These are phyloP conservation scores for Ceratocystis albifundus DNA, from an alignment of 2,329 filamentous ascomycete species.

Conservation along the genomic window DNA sequence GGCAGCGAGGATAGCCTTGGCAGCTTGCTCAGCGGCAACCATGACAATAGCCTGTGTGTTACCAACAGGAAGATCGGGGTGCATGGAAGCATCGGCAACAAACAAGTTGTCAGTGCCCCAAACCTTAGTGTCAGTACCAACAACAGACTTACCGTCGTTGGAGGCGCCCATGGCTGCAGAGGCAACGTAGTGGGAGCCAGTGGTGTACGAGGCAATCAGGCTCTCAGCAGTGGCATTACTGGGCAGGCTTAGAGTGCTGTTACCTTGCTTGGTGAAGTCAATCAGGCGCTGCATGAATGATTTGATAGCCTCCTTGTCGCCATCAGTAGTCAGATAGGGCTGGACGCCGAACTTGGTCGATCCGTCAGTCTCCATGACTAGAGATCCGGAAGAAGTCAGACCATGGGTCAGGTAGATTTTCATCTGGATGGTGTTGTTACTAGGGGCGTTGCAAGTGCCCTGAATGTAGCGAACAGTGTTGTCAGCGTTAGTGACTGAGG, in stretches of 20 bases:
- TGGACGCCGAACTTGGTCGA: constrained; percentile 48
- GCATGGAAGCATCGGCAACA: constrained; percentile 56
- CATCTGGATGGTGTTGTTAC: constrained; percentile 45
- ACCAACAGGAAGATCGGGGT: constrained; percentile 55
- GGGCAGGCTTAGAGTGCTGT: constrained; percentile 34
- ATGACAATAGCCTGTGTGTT: constrained; percentile 58
- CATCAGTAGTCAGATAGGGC: constrained; percentile 48
- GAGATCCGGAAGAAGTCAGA: constrained; percentile 46
- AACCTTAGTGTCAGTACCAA: constrained; percentile 51
- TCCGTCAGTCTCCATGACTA: constrained; percentile 49
- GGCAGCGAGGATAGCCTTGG: constrained; percentile 28
- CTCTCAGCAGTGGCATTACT: constrained; percentile 38
- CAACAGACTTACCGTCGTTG: constrained; percentile 44
- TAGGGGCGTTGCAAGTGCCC: constrained; percentile 55
- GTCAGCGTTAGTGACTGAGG: constrained; percentile 37
- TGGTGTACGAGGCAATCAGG: constrained; percentile 48
- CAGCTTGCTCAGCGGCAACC: constrained; percentile 52
- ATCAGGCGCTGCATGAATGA: constrained; percentile 45
- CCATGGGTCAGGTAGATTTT: constrained; percentile 55
- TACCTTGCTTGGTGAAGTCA: constrained; percentile 43
- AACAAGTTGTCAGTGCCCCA: constrained; percentile 59
- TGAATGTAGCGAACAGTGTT: constrained; percentile 35
- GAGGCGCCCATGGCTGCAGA: constrained; percentile 15
- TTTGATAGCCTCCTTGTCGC: constrained; percentile 52
- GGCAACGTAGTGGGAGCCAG: constrained; percentile 46